Evolutionary conservation across 2,329 filamentous ascomycete species (phyloP), one percentile per base, ranked within the genome.

Genomic region (Fusarium sp.): DNA sequence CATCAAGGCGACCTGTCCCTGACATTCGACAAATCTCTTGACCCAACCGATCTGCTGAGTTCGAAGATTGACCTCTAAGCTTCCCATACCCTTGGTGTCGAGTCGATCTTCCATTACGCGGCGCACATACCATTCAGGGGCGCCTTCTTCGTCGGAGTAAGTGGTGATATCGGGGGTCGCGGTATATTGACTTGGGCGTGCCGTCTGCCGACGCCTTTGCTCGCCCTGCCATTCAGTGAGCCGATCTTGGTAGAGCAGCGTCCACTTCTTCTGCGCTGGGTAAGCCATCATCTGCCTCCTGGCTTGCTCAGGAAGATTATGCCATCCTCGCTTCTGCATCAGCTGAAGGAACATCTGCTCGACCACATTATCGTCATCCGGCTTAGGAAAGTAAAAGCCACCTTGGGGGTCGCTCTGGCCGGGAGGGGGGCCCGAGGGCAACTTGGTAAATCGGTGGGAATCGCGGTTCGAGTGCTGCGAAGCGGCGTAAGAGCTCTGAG

Each of bases 31-130:
- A 76, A 98, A 99, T 36, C 91, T 87, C 78, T 91, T 93, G 49
- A 99, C 95, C 95, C 95, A 99, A 69, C 90, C 93, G 70, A 99
- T 98, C 55, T 96, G 95, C 75, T 99, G 95, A 35, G 95, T 98
- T 71, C 95, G 84, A 69, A 99, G 77, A 75, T 94, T 97, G 78
- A 99, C 96, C 72, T 95, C 92, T 72, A 99, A 79, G 79, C 92
- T 97, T 63, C 92, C 92, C 62, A 99, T 83, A 60, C 96, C 91
- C 80, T 98, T 97, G 65, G 89, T 85, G 49, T 93, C 92, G 66
- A 98, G 92, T 61, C 87, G 91, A 76, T 97, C 96, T 75, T 98
- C 94, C 91, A 98, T 92, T 57, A 98, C 91, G 74, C 92, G 94
- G 73, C 92, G 90, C 49, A 99, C 94, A 75, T 97, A 99, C 94